A percentile compares a stretch with the other conserved stretches of the same genome.
These are phyloP conservation scores for Coleophoma crateriformis DNA, from an alignment of 2,329 filamentous ascomycete species.

Conservation along the genomic window DNA sequence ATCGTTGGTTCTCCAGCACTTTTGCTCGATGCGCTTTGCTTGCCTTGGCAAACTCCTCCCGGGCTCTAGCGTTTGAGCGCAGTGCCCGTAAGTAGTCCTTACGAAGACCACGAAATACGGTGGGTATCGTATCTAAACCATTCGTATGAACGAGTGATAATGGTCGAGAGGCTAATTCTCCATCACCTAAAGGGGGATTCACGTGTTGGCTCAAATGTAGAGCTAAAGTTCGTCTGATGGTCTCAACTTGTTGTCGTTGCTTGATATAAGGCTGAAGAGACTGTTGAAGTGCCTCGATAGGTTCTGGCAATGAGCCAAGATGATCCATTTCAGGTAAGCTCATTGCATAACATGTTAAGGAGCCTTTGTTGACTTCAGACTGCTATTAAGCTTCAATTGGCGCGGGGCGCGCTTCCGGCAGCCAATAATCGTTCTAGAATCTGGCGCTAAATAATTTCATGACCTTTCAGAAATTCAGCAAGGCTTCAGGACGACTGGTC, in stretches of 20 bases:
- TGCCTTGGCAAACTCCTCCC: slow-evolving; percentile 34
- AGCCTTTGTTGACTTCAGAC: no score
- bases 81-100: slow-evolving; percentile 50
- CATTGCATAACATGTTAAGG: no score
- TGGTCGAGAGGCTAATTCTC: slow-evolving; percentile 27
- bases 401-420: no score
- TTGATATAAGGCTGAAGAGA: slow-evolving; percentile 48
- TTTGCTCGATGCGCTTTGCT: slow-evolving; percentile 14
- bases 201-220: slow-evolving; percentile 46
- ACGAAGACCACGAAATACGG: slow-evolving; percentile 39
- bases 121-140: slow-evolving; percentile 28
- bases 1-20: not conserved
- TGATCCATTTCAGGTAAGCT: slow-evolving; percentile 14
- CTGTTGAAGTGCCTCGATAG: slow-evolving; percentile 33
- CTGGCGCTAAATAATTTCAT: no score
- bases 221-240: slow-evolving; percentile 49
- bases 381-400: no score
- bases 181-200: slow-evolving; percentile 15
- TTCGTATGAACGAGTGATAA: slow-evolving; percentile 40
- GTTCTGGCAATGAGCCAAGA: slow-evolving; percentile 24
- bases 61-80: slow-evolving; percentile 45
- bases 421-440: no score
- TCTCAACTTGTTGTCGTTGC: slow-evolving; percentile 49
- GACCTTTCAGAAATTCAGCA: no score
- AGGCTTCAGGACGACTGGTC: no score